Percentiles rank a stretch among this genome's conserved stretches.
Conservation (phyloP, 2,329 filamentous ascomycete species). For the Tolypocladium tundrense region DNA sequence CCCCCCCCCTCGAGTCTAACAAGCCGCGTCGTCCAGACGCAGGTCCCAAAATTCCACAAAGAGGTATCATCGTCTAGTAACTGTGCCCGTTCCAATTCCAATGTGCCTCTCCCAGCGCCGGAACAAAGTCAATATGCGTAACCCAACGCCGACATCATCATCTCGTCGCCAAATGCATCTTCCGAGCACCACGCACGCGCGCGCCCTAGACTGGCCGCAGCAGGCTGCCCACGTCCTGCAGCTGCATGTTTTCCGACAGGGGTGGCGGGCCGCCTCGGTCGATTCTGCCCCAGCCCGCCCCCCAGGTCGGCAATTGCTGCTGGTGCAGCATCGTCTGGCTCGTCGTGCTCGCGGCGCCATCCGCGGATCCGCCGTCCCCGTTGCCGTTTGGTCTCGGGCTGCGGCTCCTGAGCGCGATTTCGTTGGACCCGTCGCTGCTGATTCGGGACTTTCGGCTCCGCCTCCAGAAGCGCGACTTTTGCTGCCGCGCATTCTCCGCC, state of each 20-base stretch:
- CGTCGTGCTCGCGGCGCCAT: not conserved
- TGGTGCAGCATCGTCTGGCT: conserved; percentile 2
- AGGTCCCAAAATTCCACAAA: not conserved
- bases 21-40: not conserved
- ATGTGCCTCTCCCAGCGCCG: not conserved
- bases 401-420: conserved; percentile 21
- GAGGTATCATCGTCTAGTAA: conserved; percentile 1
- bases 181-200: not conserved
- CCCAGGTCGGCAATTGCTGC: conserved; percentile 12
- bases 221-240: conserved; percentile 24
- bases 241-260: conserved; percentile 10
- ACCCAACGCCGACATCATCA: not conserved
- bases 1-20: conserved; percentile 8
- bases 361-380: not conserved
- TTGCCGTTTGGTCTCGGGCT: conserved; percentile 4
- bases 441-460: conserved; percentile 14
- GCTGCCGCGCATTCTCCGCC: conserved; percentile 12
- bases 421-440: conserved; percentile 17
- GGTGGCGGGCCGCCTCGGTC: conserved; percentile 14
- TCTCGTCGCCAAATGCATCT: not conserved
- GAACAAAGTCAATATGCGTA: not conserved
- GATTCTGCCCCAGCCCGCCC: conserved; percentile 20
- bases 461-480: conserved; percentile 18
- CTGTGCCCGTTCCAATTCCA: not conserved
- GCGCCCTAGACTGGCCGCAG: conserved; percentile 3